Evolutionary conservation across 768 basidiomycete genomes (phyloP), one percentile per base, ranked within the genome.

Genomic region (Daedaleopsis sinensis): DNA sequence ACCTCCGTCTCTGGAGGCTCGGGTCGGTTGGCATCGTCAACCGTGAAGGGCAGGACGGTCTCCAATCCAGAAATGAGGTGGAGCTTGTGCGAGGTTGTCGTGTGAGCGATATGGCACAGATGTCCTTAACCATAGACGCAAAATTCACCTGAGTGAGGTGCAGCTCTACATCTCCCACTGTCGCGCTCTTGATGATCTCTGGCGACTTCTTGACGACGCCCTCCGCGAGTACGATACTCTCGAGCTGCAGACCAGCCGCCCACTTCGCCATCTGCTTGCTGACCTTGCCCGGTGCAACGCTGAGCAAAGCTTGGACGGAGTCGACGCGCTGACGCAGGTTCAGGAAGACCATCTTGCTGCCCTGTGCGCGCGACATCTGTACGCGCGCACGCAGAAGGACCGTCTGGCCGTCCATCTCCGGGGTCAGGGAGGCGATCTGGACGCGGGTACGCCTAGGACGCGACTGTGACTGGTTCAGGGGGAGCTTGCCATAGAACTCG

Each of bases 251-350:
- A 24, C 84, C 72, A 19, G 87, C 87, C 18, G 89, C 85, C 90
- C 91, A 98, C 76, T 94, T 97, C 42, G 94, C 85, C 97, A 99
- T 99, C 73, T 96, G 95, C 77, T 96, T 98, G 63, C 93, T 96
- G 27, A 98, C 82, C 69, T 84, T 87, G 49, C 85, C 90, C 12
- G 86, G 83, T 11, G 89, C 78, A 23, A 91, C 85, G 51, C 80
- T 75, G 62, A 96, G 79, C 43, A 98, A 78, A 38, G 91, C 95
- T 73, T 98, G 96, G 10, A 99, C 87, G 57, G 96, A 82, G 70
- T 90, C 82, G 15, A 83, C 88, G 67, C 91, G 85, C 74, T 99
- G 96, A 61, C 96, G 91, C 57, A 99, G 82, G 71, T 89, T 88
- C 55, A 98, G 77, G 77, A 99, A 99, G 54, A 92, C 91, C 87